These are phyloP conservation scores for Zygosaccharomyces lentus DNA, from an alignment of 805 yeast species.

Conservation along the genomic window DNA sequence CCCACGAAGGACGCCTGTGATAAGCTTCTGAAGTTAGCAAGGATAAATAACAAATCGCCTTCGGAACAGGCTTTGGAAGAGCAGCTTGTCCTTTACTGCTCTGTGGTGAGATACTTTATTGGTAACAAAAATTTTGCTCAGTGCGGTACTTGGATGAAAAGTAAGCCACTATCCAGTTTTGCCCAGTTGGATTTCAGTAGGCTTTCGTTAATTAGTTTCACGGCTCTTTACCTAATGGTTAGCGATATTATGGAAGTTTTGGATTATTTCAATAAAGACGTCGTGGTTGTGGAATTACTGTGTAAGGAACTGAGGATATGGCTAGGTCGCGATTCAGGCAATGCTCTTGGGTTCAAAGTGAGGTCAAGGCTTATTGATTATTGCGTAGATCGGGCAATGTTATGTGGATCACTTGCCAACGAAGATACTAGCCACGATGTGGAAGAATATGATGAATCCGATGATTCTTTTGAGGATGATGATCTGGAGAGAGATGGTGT, in stretches of 20 bases:
- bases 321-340: conserved; percentile 34
- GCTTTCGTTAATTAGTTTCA: conserved; percentile 30
- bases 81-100: conserved; percentile 15
- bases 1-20: conserved; percentile 28
- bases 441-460: conserved; percentile 15
- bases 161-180: conserved; percentile 15
- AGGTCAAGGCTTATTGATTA: conserved; percentile 35
- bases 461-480: conserved; percentile 1
- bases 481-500: conserved; percentile 10
- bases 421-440: conserved; percentile 8
- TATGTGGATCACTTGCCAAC: conserved; percentile 14
- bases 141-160: conserved; percentile 26
- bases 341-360: conserved; percentile 25
- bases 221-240: conserved; percentile 29
- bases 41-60: conserved; percentile 12
- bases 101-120: conserved; percentile 29
- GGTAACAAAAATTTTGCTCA: conserved; percentile 21
- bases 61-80: conserved; percentile 14
- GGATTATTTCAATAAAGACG: conserved; percentile 9
- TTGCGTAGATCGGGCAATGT: conserved; percentile 18
- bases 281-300: conserved; percentile 25
- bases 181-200: conserved; percentile 5
- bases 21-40: conserved; percentile 18
- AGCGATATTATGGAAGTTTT: conserved; percentile 18
- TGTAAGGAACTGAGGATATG: conserved; percentile 35